phyloP scores from a whole-genome alignment of 805 yeast genomes.

The Lipomyces mesembrius region DNA sequence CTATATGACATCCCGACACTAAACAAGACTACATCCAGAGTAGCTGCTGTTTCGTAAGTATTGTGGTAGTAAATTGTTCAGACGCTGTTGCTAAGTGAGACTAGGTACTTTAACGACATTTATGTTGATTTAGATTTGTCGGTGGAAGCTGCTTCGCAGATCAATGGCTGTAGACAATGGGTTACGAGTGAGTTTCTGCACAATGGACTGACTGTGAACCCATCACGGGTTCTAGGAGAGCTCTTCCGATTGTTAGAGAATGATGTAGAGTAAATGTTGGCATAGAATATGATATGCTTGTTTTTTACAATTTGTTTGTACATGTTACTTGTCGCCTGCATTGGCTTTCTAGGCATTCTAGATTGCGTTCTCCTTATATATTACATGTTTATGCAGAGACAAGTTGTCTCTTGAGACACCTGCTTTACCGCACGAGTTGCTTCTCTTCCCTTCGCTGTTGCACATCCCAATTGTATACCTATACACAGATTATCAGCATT shows the following conservation, averaged over 20 bases:
- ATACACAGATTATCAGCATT: not conserved
- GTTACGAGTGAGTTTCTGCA: constrained; percentile 54
- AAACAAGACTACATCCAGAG: constrained; percentile 33
- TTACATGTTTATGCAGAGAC: not conserved
- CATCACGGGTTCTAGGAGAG: constrained; percentile 48
- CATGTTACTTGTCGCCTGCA: not conserved
- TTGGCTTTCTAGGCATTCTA: not conserved
- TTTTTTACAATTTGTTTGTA: not conserved
- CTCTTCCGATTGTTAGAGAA: constrained; percentile 48
- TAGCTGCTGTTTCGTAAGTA: constrained; percentile 36
- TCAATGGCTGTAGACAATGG: constrained; percentile 49
- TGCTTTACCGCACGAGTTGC: constrained; percentile 9
- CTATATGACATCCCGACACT: constrained; percentile 48
- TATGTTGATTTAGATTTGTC: constrained; percentile 53
- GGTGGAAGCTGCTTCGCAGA: constrained; percentile 46
- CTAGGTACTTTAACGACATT: constrained; percentile 40
- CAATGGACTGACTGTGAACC: constrained; percentile 50
- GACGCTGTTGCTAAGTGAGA: not conserved
- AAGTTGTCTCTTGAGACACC: not conserved
- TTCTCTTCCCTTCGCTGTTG: constrained; percentile 42
- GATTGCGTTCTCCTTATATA: not conserved
- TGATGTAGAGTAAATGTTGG: constrained; percentile 47
- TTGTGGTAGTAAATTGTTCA: not conserved
- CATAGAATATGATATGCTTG: not conserved
- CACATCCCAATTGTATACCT: constrained; percentile 48